phyloP scores from a whole-genome alignment of 331 rosid genomes.

The Cydonia oblonga region DNA sequence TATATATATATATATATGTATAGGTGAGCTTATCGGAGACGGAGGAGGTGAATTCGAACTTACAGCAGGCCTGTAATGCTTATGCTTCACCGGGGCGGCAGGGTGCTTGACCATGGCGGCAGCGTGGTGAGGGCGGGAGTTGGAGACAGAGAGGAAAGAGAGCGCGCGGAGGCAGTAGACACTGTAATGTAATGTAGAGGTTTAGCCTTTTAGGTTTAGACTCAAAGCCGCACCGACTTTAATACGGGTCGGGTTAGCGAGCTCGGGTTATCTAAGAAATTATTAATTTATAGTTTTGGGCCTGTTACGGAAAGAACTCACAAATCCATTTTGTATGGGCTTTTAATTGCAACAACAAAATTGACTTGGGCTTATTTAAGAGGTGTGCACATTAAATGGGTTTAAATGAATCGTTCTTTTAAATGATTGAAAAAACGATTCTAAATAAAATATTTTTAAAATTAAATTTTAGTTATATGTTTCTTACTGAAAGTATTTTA shows the following conservation, averaged over 20 bases:
- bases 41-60: background rate
- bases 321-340: too few species aligned
- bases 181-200: background rate
- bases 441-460: too few species aligned
- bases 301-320: too few species aligned
- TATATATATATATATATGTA: background rate
- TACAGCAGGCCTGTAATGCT: slow-evolving; percentile 78
- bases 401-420: too few species aligned
- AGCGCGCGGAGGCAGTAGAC: background rate
- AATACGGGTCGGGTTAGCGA: background rate
- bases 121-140: too few species aligned
- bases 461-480: too few species aligned
- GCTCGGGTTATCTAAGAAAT: background rate
- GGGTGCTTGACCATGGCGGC: background rate
- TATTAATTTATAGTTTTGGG: too few species aligned
- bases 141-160: background rate
- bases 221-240: background rate
- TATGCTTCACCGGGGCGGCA: slow-evolving; percentile 30
- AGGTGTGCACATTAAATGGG: too few species aligned
- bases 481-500: accelerated
- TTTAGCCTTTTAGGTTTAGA: background rate
- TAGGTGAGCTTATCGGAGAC: background rate
- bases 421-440: too few species aligned
- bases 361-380: too few species aligned
- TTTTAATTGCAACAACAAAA: too few species aligned